These are phyloP conservation scores for Diddensiella caesifluorescens DNA, from an alignment of 805 yeast genomes.

Conservation along the genomic window DNA sequence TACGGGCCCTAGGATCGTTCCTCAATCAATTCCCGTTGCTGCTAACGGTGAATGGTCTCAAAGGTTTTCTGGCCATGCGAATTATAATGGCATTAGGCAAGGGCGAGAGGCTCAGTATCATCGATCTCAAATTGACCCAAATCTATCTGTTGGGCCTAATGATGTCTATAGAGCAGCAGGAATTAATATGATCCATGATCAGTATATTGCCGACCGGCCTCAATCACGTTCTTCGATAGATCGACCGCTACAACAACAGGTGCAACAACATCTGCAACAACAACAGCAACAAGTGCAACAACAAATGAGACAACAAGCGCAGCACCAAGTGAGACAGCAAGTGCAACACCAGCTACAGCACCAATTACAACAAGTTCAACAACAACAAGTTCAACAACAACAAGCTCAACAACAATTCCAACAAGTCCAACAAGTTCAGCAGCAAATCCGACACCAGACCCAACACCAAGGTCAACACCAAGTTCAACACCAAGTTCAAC, in stretches of 20 bases:
- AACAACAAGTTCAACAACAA: neutral
- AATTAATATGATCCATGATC: too few species aligned
- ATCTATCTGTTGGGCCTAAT: too few species aligned
- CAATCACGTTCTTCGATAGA: too few species aligned
- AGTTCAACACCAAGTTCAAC: neutral
- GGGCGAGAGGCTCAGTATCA: too few species aligned
- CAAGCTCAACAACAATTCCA: neutral
- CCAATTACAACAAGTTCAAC: neutral
- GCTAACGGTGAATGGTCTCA: too few species aligned
- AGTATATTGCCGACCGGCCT: too few species aligned
- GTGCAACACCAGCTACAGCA: neutral
- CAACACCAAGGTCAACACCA: neutral
- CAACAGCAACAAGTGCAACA: neutral
- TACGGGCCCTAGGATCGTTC: too few species aligned
- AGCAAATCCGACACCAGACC: neutral
- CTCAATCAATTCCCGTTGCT: too few species aligned
- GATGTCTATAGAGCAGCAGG: too few species aligned
- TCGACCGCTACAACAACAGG: neutral
- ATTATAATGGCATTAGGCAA: too few species aligned
- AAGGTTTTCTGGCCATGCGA: too few species aligned
- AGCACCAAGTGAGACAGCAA: neutral
- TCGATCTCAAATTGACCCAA: too few species aligned
- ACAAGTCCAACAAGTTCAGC: neutral
- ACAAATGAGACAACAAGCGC: conserved; percentile 1
- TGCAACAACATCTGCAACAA: conserved; percentile 1